Conservation (phyloP, 345 rosid genomes). For the Acer campestre region DNA sequence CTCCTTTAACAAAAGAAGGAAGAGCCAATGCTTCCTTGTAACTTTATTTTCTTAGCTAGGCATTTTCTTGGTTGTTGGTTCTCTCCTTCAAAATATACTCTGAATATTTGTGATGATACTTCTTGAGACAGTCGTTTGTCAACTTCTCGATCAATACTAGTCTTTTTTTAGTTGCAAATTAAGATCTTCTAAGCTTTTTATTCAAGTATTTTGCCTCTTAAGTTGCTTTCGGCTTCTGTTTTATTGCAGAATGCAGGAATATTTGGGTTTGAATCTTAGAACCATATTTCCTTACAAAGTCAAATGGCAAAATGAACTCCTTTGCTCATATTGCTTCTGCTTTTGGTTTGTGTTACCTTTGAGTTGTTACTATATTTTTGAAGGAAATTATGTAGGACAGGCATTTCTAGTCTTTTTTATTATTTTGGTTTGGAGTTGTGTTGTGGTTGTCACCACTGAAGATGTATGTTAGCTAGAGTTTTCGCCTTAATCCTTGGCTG, state of each 20-base stretch:
- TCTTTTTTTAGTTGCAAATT: neutral
- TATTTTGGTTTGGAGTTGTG: neutral
- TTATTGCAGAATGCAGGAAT: too few relatives aligned
- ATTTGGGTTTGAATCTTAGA: neutral
- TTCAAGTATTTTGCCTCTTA: too few relatives aligned
- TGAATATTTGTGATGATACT: neutral
- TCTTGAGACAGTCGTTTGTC: neutral
- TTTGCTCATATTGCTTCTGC: neutral
- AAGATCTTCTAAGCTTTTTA: neutral
- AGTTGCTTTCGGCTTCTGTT: too few relatives aligned
- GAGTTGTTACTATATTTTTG: neutral
- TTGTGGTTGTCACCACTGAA: neutral
- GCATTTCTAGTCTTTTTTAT: neutral
- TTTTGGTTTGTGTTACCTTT: neutral
- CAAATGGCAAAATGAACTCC: neutral
- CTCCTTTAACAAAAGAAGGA: neutral
- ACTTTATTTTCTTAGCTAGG: constrained; percentile 11
- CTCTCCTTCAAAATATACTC: constrained; percentile 7
- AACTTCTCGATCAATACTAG: neutral
- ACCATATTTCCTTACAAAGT: neutral
- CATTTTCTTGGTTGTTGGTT: neutral
- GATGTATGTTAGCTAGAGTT: neutral
- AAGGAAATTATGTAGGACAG: neutral
- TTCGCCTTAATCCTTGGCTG: neutral
- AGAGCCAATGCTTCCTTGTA: constrained; percentile 11